Conservation (phyloP, 768 basidiomycete genomes). For the Cyclocybe cylindracea region DNA sequence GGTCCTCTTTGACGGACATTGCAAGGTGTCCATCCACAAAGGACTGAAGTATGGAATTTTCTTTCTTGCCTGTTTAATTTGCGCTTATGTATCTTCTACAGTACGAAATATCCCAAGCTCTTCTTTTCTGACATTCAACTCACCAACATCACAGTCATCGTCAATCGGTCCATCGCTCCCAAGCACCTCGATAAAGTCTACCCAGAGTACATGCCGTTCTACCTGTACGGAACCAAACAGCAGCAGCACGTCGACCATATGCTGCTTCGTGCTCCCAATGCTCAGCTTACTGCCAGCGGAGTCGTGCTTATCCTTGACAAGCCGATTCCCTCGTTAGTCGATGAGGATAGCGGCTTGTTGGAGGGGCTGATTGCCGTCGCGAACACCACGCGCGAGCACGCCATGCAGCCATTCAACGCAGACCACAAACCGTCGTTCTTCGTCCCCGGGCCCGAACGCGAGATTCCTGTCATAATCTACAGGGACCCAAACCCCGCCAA, state of each 20-base stretch:
- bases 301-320: conserved; percentile 9
- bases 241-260: conserved; percentile 37
- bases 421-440: conserved; percentile 4
- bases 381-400: conserved; percentile 1
- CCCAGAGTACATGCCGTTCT: conserved; percentile 39
- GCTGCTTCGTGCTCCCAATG: conserved; percentile 22
- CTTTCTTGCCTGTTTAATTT: no score
- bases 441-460: not conserved
- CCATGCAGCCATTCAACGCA: conserved; percentile 10
- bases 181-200: conserved; percentile 25
- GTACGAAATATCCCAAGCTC: no score
- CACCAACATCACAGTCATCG: conserved; percentile 30
- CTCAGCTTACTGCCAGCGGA: conserved; percentile 22
- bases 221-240: conserved; percentile 34
- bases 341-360: not conserved
- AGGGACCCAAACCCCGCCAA: not conserved
- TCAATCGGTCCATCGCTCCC: conserved; percentile 27
- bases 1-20: no score
- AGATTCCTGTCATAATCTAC: conserved; percentile 4
- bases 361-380: conserved; percentile 5
- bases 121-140: conserved; percentile 8
- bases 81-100: no score
- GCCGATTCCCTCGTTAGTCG: not conserved
- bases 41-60: no score
- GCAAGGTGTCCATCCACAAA: no score